phyloP scores from a whole-genome alignment of 2,329 filamentous ascomycete genomes.

The Mycosphaerelloides madeirae region DNA sequence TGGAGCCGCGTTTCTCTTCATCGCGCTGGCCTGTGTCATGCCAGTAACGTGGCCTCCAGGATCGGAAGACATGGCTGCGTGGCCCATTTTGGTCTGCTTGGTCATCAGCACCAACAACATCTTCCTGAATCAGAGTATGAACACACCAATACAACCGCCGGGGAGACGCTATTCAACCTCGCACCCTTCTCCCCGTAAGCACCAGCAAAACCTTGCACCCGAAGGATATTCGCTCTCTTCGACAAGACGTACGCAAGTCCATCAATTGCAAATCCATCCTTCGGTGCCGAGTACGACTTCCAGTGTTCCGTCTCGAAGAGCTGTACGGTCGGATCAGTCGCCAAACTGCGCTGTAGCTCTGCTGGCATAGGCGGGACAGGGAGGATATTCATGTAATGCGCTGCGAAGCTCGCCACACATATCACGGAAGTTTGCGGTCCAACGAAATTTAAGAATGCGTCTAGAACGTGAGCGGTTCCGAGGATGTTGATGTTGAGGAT shows the following conservation, averaged over 20 bases:
- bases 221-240: conserved; percentile 8
- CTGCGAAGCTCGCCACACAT: conserved; percentile 5
- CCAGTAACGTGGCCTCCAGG: background rate
- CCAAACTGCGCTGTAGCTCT: conserved; percentile 4
- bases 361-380: background rate
- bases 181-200: conserved; percentile 8
- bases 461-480: conserved; percentile 6
- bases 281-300: background rate
- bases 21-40: background rate
- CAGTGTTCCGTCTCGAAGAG: background rate
- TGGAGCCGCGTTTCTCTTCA: conserved; percentile 3
- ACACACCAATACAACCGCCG: too few species aligned
- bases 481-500: conserved; percentile 5
- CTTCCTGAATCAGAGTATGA: too few species aligned
- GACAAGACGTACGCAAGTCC: conserved; percentile 8
- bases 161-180: conserved; percentile 9
- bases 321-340: background rate
- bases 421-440: conserved; percentile 1
- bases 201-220: conserved; percentile 3
- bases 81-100: too few species aligned
- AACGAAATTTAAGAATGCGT: conserved; percentile 4
- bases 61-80: too few species aligned
- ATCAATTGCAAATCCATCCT: too few species aligned
- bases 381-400: too few species aligned
- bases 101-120: too few species aligned